Evolutionary conservation across 768 basidiomycete genomes (phyloP).

Genomic region (Mrakia gelida): DNA sequence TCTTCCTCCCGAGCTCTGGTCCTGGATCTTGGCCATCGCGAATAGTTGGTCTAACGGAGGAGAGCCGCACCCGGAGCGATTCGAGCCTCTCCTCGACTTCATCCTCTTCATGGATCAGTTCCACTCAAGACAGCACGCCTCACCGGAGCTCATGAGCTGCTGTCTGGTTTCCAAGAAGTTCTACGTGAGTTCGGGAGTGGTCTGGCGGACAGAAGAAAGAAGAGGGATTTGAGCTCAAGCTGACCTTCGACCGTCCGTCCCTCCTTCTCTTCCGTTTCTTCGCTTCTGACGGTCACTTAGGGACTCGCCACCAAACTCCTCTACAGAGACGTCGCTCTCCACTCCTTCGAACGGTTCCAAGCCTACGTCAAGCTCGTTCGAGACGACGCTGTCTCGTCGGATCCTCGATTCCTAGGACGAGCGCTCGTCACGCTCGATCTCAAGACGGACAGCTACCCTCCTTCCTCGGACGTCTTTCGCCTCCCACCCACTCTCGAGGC

Average conservation of each 20-base stretch:
- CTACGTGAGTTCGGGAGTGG: background rate
- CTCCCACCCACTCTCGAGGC: too few species aligned
- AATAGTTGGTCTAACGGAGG: background rate
- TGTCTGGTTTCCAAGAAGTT: background rate
- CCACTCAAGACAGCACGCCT: background rate
- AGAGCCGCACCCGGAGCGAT: slow-evolving; percentile 4
- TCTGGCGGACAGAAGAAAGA: background rate
- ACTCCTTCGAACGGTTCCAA: background rate
- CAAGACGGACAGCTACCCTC: background rate
- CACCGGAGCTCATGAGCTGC: background rate
- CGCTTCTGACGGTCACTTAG: background rate
- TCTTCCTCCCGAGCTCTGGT: background rate
- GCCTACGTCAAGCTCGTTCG: background rate
- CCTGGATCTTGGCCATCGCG: background rate
- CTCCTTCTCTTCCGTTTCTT: background rate
- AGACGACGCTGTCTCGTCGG: background rate
- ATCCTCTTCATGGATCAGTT: background rate
- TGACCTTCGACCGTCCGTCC: background rate
- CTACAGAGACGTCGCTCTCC: slow-evolving; percentile 8
- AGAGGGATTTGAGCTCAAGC: background rate
- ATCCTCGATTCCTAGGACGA: background rate
- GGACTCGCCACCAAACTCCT: background rate
- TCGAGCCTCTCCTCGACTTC: background rate
- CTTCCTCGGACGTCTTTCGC: background rate
- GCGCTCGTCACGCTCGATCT: background rate